Conservation (phyloP, 495 filamentous ascomycete genomes). For the Cairneyella variabilis region DNA sequence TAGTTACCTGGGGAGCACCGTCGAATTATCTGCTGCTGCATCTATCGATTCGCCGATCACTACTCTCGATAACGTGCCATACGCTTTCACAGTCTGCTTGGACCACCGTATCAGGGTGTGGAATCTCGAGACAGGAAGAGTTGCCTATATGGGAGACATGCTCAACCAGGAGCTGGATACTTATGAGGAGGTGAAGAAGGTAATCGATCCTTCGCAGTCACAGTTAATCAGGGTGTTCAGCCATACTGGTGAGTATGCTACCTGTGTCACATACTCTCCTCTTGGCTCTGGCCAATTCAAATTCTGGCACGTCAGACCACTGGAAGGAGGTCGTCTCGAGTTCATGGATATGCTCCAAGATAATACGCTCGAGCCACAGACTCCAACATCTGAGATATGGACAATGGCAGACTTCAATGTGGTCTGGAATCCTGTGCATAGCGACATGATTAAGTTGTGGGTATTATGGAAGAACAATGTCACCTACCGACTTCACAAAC, state of each 20-base stretch:
- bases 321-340: constrained; percentile 55
- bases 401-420: constrained; percentile 81
- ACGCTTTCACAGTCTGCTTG: constrained; percentile 80
- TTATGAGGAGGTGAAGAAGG: constrained; percentile 59
- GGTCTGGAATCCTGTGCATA: constrained; percentile 14
- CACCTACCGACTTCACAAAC: constrained; percentile 63
- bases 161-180: constrained; percentile 48
- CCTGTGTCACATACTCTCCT: constrained; percentile 82
- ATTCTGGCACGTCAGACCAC: constrained; percentile 77
- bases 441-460: constrained; percentile 62
- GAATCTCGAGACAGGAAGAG: constrained; percentile 72
- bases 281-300: constrained; percentile 87
- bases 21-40: constrained; percentile 61
- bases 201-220: constrained; percentile 70
- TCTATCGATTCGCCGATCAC: constrained; percentile 62
- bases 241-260: constrained; percentile 59
- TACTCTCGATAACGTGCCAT: constrained; percentile 43
- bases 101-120: constrained; percentile 85
- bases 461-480: constrained; percentile 83
- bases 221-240: constrained; percentile 71
- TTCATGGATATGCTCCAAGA: constrained; percentile 68
- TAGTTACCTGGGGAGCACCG: constrained; percentile 57
- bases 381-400: constrained; percentile 74
- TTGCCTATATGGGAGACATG: constrained; percentile 70
- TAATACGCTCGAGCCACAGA: constrained; percentile 58